Conservation (phyloP, 2,329 filamentous ascomycete species). For the Cordyceps militaris region DNA sequence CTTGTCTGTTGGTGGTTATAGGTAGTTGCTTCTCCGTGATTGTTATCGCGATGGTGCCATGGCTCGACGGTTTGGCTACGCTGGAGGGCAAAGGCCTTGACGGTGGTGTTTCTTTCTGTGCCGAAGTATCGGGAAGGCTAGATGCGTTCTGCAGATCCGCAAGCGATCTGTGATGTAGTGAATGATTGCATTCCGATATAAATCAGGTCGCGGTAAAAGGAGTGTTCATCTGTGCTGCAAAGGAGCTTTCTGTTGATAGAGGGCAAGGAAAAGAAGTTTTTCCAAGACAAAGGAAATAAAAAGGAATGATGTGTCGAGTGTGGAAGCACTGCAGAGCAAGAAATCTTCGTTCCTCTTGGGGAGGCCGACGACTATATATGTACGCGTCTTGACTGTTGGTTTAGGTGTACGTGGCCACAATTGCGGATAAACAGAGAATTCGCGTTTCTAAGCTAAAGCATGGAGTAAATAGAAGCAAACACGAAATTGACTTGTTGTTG, state of each 20-base stretch:
- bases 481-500: too few relatives aligned
- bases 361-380: not conserved
- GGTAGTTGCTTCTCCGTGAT: not conserved
- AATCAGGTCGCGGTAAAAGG: not conserved
- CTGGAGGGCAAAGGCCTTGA: not conserved
- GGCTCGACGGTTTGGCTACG: not conserved
- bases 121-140: not conserved
- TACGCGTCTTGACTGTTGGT: too few relatives aligned
- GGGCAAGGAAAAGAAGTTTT: not conserved
- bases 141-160: not conserved
- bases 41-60: conserved; percentile 4
- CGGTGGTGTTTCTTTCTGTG: not conserved
- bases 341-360: not conserved
- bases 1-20: not conserved
- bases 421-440: too few relatives aligned
- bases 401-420: not conserved
- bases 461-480: too few relatives aligned
- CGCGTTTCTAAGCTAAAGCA: too few relatives aligned
- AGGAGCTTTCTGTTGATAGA: too few relatives aligned
- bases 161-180: not conserved
- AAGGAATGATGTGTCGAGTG: conserved; percentile 2
- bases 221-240: not conserved
- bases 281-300: not conserved
- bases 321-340: not conserved
- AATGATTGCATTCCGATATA: not conserved